Evolutionary conservation across 805 yeast genomes (phyloP).

Genomic region (Suhomyces pyralidae): DNA sequence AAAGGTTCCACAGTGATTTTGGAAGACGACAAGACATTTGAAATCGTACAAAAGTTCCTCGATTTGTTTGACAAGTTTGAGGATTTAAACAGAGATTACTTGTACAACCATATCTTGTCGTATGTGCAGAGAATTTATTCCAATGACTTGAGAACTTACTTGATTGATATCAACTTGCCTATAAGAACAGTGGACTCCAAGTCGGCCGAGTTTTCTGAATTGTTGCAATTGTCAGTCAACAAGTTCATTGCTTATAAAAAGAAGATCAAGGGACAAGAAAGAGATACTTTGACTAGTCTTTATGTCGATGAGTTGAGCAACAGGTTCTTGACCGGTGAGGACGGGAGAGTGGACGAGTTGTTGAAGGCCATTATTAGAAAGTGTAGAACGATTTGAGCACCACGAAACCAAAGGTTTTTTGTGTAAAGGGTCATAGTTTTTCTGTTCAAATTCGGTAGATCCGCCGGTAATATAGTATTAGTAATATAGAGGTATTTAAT

Average conservation of each 20-base stretch:
- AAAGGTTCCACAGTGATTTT: constrained; percentile 19
- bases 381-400: constrained; percentile 19
- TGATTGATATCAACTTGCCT: constrained; percentile 63
- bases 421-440: no score
- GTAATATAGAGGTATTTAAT: no score
- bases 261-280: constrained; percentile 34
- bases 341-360: constrained; percentile 28
- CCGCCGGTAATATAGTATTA: no score
- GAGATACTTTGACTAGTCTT: constrained; percentile 28
- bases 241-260: constrained; percentile 60
- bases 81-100: constrained; percentile 64
- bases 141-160: constrained; percentile 37
- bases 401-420: no score
- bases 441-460: no score
- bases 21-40: constrained; percentile 40
- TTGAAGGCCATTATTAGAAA: constrained; percentile 41
- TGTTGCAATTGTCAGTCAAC: constrained; percentile 67
- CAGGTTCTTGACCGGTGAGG: constrained; percentile 20
- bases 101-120: constrained; percentile 62
- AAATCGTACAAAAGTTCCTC: constrained; percentile 43
- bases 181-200: constrained; percentile 49
- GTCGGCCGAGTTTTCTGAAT: constrained; percentile 49
- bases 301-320: constrained; percentile 25
- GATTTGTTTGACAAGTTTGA: constrained; percentile 64
- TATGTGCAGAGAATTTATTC: constrained; percentile 46